Base-by-base conservation (phyloP, 2,329 filamentous ascomycete genomes). In the Dactylonectria estremocensis region DNA sequence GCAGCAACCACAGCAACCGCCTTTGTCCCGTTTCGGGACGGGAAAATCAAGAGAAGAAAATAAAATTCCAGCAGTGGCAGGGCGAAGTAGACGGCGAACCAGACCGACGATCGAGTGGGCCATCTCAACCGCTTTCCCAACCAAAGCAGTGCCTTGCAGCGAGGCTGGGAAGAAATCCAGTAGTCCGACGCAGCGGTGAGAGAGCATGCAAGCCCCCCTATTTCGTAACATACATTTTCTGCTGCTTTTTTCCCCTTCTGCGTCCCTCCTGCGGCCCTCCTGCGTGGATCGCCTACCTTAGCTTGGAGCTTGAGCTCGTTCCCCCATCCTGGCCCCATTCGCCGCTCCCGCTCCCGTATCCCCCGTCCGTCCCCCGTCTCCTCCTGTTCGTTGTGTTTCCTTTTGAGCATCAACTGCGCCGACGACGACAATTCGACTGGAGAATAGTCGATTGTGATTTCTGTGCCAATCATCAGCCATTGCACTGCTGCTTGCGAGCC, bases 71-170 rank as follows among this genome's bases (percentile, higher is more conserved):
- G 18, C 33, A 58, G 45, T 54, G 58, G 28, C 54, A 57, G 22
- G 46, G 43, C 31, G 9, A 22, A 16, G 28, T 20, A 49, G 28
- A 22, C 24, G 28, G 28, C 46, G 55, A 65, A 28, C 62, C 62
- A 28, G 24, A 7, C 43, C 55, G 63, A 54, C 57, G 63, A 66
- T 66, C 57, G 43, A 20, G 63, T 66, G 63, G 63, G 57, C 57
- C 63, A 14, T 16, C 48, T 7, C 16, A 43, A 14, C 40, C 40
- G 40, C 16, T 24, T 58, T 58, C 64, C 64, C 64, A 66, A 66
- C 64, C 63, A 66, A 62, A 66, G 31, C 48, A 43, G 40, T n/a
- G 40, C 14, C 45, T 22, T 22, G 18, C 33, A 18, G 50, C 31
- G 31, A 53, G 31, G 45, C 45, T 46, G 45, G 31, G 24, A 28